Evolutionary conservation across 805 yeast genomes (phyloP).

Genomic region (Zygotorulaspora danielsina): DNA sequence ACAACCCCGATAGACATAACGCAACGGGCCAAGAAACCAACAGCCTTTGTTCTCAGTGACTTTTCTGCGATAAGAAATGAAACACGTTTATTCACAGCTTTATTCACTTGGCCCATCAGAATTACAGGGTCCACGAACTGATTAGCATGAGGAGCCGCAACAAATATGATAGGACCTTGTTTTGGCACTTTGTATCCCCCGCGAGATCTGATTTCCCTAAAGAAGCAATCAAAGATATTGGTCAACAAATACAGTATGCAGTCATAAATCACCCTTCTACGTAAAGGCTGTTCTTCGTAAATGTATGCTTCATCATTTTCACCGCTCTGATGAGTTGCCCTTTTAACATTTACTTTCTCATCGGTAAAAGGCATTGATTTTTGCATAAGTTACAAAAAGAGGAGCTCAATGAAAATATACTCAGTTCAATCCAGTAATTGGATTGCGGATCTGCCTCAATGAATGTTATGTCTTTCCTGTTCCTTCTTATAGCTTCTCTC

Average conservation of each 20-base stretch:
- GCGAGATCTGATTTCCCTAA: slow-evolving; percentile 82
- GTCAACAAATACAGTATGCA: slow-evolving; percentile 47
- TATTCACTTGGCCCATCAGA: slow-evolving; percentile 73
- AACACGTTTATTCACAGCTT: slow-evolving; percentile 61
- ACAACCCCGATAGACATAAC: slow-evolving; percentile 86
- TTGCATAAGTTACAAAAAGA: background rate
- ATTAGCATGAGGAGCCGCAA: slow-evolving; percentile 97
- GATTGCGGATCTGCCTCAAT: too few relatives aligned
- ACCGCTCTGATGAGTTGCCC: background rate
- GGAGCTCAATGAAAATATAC: too few relatives aligned
- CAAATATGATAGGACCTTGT: slow-evolving; percentile 82
- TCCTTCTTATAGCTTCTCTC: too few relatives aligned
- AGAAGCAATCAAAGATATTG: slow-evolving; percentile 60
- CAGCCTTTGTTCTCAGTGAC: slow-evolving; percentile 58
- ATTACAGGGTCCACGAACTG: slow-evolving; percentile 80
- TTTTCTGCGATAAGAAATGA: slow-evolving; percentile 83
- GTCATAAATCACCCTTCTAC: slow-evolving; percentile 46
- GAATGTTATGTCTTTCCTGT: too few relatives aligned
- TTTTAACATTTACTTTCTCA: background rate
- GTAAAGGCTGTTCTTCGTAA: slow-evolving; percentile 40
- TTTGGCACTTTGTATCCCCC: slow-evolving; percentile 74
- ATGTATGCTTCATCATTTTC: slow-evolving; percentile 3
- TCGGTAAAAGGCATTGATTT: background rate
- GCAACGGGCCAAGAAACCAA: slow-evolving; percentile 72
- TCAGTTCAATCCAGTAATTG: too few relatives aligned